These are phyloP conservation scores for Lachnellula suecica DNA, from an alignment of 2,329 filamentous ascomycete species.

Conservation along the genomic window DNA sequence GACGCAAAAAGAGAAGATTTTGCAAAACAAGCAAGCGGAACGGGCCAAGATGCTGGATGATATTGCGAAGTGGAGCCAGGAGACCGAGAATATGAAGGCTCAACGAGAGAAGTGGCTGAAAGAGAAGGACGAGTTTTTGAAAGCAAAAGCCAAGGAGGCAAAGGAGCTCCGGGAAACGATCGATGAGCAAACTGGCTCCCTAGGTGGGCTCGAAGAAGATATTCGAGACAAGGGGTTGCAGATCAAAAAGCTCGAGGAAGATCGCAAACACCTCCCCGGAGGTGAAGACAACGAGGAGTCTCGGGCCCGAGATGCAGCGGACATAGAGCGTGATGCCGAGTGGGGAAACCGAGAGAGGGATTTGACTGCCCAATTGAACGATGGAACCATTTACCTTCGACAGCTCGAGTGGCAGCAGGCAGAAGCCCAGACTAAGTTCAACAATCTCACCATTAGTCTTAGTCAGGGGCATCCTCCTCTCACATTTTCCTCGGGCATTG, in stretches of 20 bases:
- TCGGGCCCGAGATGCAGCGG: slow-evolving; percentile 25
- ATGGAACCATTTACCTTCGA: slow-evolving; percentile 20
- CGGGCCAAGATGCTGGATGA: slow-evolving; percentile 69
- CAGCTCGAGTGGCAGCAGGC: slow-evolving; percentile 25
- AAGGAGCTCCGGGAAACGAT: slow-evolving; percentile 55
- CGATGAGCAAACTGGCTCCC: slow-evolving; percentile 56
- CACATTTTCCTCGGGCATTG: slow-evolving; percentile 33
- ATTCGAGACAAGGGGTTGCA: slow-evolving; percentile 69
- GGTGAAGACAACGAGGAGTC: slow-evolving; percentile 56
- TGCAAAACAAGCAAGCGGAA: slow-evolving; percentile 69
- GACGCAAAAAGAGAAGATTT: slow-evolving; percentile 70
- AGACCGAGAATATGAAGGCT: slow-evolving; percentile 57
- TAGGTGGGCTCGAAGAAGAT: slow-evolving; percentile 63
- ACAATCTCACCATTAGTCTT: slow-evolving; percentile 14
- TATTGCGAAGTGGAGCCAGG: slow-evolving; percentile 66
- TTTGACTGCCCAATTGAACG: slow-evolving; percentile 24
- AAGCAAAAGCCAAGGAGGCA: slow-evolving; percentile 52
- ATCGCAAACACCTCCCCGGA: slow-evolving; percentile 62
- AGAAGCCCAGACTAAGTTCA: slow-evolving; percentile 16
- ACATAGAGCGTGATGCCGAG: slow-evolving; percentile 30
- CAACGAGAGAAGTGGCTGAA: slow-evolving; percentile 54
- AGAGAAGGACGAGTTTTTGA: slow-evolving; percentile 51
- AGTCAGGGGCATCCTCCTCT: slow-evolving; percentile 27
- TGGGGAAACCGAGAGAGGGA: slow-evolving; percentile 31
- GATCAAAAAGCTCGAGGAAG: slow-evolving; percentile 72